These are phyloP conservation scores for Pseudotsuga menziesii DNA, from an alignment of 75 land plant species.

Conservation along the genomic window DNA sequence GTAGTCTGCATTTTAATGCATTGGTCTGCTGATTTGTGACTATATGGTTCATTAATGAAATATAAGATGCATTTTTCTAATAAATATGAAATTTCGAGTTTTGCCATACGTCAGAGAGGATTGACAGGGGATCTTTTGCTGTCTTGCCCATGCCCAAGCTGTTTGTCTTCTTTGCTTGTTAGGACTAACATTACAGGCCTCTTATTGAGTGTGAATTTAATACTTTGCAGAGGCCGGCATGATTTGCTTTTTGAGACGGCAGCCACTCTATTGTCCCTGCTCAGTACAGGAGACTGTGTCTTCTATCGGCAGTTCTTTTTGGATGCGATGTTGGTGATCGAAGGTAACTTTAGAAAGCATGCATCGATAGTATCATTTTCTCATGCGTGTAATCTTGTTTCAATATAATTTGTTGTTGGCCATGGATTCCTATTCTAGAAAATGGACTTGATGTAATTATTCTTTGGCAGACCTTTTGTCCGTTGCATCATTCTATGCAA, in stretches of 20 bases:
- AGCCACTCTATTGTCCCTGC: slow-evolving; percentile 66
- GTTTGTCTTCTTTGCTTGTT: neutral
- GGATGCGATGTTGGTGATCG: slow-evolving; percentile 56
- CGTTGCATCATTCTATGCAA: slow-evolving; percentile 40
- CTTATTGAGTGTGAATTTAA: neutral
- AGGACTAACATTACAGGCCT: neutral
- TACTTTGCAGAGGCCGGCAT: slow-evolving; percentile 49
- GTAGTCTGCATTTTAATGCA: too few species aligned
- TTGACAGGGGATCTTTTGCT: neutral
- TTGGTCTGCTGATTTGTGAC: too few species aligned
- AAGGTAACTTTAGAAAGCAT: slow-evolving; percentile 45
- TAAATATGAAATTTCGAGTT: too few species aligned
- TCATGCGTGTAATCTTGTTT: neutral
- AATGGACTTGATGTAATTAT: slow-evolving; percentile 1
- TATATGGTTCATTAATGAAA: too few species aligned
- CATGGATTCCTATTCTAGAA: neutral
- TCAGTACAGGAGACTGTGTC: slow-evolving; percentile 75
- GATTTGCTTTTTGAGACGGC: slow-evolving; percentile 81
- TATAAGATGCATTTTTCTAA: too few species aligned
- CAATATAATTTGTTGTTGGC: neutral
- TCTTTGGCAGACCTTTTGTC: slow-evolving; percentile 64
- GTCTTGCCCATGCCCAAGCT: neutral
- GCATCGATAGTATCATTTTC: neutral
- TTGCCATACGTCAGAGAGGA: too few species aligned
- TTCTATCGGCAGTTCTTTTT: slow-evolving; percentile 68